Percentiles rank a stretch among this genome's conserved stretches.
phyloP scores from a whole-genome alignment of 768 basidiomycete species.

The Lenzites betulinus region DNA sequence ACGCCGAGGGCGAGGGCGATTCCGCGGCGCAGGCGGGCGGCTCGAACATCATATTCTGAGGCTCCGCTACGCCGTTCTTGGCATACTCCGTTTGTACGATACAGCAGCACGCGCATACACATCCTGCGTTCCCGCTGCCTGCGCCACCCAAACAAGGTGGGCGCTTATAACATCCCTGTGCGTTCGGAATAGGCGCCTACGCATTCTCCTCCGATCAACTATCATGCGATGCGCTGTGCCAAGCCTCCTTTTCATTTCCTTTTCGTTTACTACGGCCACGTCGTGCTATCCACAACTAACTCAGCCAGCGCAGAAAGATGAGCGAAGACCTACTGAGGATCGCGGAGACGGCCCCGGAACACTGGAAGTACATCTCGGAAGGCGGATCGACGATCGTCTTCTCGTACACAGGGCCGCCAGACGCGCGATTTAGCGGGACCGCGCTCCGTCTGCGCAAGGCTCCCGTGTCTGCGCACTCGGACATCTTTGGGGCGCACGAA shows the following conservation, averaged over 20 bases:
- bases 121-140: too few species aligned
- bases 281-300: not conserved
- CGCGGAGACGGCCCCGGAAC: slow-evolving; percentile 35
- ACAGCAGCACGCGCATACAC: not conserved
- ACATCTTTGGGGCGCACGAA: slow-evolving; percentile 7
- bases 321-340: slow-evolving; percentile 11
- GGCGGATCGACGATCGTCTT: slow-evolving; percentile 93
- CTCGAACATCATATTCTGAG: not conserved
- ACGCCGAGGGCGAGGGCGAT: slow-evolving; percentile 24
- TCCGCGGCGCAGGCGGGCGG: not conserved
- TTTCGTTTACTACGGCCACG: not conserved
- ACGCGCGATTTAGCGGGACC: slow-evolving; percentile 56
- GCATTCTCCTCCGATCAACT: not conserved
- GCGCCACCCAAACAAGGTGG: too few species aligned
- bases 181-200: not conserved
- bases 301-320: not conserved
- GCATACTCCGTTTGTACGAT: not conserved
- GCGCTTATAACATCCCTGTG: not conserved
- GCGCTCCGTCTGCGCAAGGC: slow-evolving; percentile 80
- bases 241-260: too few species aligned
- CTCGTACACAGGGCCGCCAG: slow-evolving; percentile 64
- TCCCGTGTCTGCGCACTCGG: slow-evolving; percentile 18
- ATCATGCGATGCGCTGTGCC: not conserved
- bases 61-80: not conserved
- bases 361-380: slow-evolving; percentile 90